Percentiles rank a stretch among this genome's conserved stretches.
Conservation (phyloP, 2,329 filamentous ascomycete genomes). For the Teratosphaeria gauchensis region DNA sequence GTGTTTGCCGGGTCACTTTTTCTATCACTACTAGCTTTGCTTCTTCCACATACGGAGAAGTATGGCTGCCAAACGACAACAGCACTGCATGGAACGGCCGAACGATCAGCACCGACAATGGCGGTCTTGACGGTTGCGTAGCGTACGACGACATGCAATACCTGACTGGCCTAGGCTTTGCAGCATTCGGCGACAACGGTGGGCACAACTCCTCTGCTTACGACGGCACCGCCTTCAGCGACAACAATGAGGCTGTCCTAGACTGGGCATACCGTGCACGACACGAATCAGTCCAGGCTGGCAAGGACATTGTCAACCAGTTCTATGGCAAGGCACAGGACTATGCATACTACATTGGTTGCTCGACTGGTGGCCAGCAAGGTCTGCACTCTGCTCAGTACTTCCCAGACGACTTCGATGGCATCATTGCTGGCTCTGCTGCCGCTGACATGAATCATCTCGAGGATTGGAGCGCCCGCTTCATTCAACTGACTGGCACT, state of each 20-base stretch:
- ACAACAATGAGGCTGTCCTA: slow-evolving; percentile 21
- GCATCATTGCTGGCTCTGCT: slow-evolving; percentile 37
- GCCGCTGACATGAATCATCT: slow-evolving; percentile 37
- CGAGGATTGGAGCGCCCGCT: slow-evolving; percentile 32
- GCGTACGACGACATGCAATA: slow-evolving; percentile 25
- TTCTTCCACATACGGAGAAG: slow-evolving; percentile 35
- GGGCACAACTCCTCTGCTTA: slow-evolving; percentile 25
- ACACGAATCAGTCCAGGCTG: slow-evolving; percentile 23
- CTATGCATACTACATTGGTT: slow-evolving; percentile 40
- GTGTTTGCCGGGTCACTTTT: slow-evolving; percentile 33
- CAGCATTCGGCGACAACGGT: slow-evolving; percentile 25
- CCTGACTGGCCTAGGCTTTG: slow-evolving; percentile 23
- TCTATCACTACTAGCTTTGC: slow-evolving; percentile 31
- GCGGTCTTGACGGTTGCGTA: slow-evolving; percentile 26
- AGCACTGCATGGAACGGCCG: slow-evolving; percentile 23
- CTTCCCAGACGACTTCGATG: slow-evolving; percentile 40
- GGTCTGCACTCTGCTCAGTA: slow-evolving; percentile 37
- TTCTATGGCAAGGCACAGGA: slow-evolving; percentile 31
- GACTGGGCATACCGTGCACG: slow-evolving; percentile 26
- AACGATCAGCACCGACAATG: slow-evolving; percentile 27
- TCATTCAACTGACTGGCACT: slow-evolving; percentile 32
- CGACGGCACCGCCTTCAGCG: slow-evolving; percentile 19
- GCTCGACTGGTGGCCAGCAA: slow-evolving; percentile 41
- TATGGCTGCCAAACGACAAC: slow-evolving; percentile 32
- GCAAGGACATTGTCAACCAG: slow-evolving; percentile 23